Percentiles rank a stretch among this genome's conserved stretches.
Evolutionary conservation across 2,329 filamentous ascomycete genomes (phyloP).

Genomic region (Sporothrix brunneoviolacea): DNA sequence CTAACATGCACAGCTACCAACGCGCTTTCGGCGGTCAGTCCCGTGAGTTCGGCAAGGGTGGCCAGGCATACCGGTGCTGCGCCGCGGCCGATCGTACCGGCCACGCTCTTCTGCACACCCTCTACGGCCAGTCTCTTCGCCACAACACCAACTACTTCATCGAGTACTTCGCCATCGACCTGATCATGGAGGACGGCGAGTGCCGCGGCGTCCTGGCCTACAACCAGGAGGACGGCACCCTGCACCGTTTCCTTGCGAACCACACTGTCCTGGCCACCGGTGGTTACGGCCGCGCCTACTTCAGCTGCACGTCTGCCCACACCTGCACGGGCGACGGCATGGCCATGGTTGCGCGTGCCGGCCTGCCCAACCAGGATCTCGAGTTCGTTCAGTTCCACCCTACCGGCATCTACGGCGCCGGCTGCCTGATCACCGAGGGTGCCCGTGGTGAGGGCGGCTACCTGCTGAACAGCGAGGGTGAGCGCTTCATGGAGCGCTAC

Average conservation of each 20-base stretch:
- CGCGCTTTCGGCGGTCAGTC: slow-evolving; percentile 98
- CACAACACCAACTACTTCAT: slow-evolving; percentile 99
- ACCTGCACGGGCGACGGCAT: slow-evolving; percentile 98
- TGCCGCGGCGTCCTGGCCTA: slow-evolving; percentile 96
- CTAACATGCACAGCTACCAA: slow-evolving; percentile 61
- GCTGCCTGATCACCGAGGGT: slow-evolving; percentile 95
- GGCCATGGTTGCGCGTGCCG: slow-evolving; percentile 97
- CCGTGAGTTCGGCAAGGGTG: slow-evolving; percentile 90
- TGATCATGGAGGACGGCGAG: slow-evolving; percentile 96
- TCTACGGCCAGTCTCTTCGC: slow-evolving; percentile 92
- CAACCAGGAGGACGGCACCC: slow-evolving; percentile 97
- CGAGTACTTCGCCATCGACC: slow-evolving; percentile 93
- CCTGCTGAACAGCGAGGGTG: slow-evolving; percentile 93
- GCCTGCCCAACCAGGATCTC: slow-evolving; percentile 96
- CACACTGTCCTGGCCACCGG: slow-evolving; percentile 96
- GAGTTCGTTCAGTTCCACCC: slow-evolving; percentile 99
- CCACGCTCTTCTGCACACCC: slow-evolving; percentile 94
- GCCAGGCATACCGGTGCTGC: slow-evolving; percentile 95
- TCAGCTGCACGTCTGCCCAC: slow-evolving; percentile 95
- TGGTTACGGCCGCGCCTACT: slow-evolving; percentile 96
- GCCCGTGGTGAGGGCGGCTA: slow-evolving; percentile 98
- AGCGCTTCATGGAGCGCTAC: slow-evolving; percentile 99
- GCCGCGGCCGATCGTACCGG: slow-evolving; percentile 95
- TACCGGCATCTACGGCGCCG: slow-evolving; percentile 97
- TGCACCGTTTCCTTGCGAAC: slow-evolving; percentile 93